Evolutionary conservation across 441 rosid genomes (phyloP), one percentile per base, ranked within the genome.

Genomic region (Omphalea diandra): DNA sequence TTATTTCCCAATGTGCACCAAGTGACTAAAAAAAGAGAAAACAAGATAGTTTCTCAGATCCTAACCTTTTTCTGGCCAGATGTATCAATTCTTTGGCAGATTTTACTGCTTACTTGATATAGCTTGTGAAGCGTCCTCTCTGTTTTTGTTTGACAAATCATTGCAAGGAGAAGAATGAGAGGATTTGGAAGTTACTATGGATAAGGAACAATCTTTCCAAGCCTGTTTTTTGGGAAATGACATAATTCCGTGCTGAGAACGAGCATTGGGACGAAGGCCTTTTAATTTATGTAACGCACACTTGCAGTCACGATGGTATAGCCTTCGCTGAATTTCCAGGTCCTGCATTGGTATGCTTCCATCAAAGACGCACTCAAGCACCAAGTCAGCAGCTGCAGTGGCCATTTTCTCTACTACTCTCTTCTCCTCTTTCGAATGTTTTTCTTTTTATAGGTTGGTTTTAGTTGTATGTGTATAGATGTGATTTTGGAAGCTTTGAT

Each of bases 231-330:
- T 74, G 14, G 82, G 83, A 40, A 79, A 84, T 18, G 81, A 65
- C 10, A 69, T 8, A 15, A 32, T 63, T 33, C 31, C 44, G 17
- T 17, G 46, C 1, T 54, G 27, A 0, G 67, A 46, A 72, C 69
- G 68, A 60, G 60, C 67, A 32, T 7, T 36, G 41, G 41, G 4
- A 36, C 9, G 41, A 36, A 36, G 6, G 41, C 70, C 75, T 60
- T 77, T 63, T 5, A 52, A 35, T 26, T 71, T 65, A 79, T 77
- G 84, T 73, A 82, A 62, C 4, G 79, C 88, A 61, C 83, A 79
- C 12, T 70, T 14, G 67, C 82, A 82, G 70, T 80, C 75, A 9
- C 73, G 57, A 65, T 78, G 82, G 72, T 82, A 84, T 0, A 78
- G 82, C 63, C 85, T 70, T 53, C 75, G 69, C 29, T 78, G 54